A percentile compares a stretch with the other conserved stretches of the same genome.
Evolutionary conservation across 164 flowering plant species (phyloP).

Genomic region (Malania oleifera): DNA sequence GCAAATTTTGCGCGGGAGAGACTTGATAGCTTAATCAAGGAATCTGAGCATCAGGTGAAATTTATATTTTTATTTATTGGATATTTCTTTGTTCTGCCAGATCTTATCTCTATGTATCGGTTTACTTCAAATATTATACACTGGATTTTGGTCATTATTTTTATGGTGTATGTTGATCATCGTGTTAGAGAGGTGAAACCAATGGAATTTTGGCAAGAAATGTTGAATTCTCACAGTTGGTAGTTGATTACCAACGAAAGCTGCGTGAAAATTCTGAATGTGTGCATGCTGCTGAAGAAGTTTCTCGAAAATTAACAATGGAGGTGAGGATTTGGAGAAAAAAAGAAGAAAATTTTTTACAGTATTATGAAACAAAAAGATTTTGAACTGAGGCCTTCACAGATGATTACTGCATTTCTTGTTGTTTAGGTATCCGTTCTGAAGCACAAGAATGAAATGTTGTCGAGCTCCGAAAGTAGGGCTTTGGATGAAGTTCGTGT

Average conservation of each 20-base stretch:
- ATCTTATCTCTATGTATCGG: no score
- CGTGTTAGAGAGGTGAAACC: constrained; percentile 52
- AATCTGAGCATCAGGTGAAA: constrained; percentile 58
- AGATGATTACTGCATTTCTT: constrained; percentile 3
- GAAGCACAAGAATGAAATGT: constrained; percentile 72
- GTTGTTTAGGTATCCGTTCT: constrained; percentile 56
- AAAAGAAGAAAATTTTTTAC: no score
- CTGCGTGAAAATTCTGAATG: constrained; percentile 72
- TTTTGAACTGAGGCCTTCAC: no score
- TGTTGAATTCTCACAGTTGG: constrained; percentile 78
- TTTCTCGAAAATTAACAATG: constrained; percentile 65
- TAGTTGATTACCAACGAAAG: constrained; percentile 72
- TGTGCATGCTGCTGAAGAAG: constrained; percentile 58
- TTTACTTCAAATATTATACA: no score
- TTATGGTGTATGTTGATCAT: constrained; percentile 1
- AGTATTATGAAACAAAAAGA: no score
- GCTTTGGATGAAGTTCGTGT: constrained; percentile 79
- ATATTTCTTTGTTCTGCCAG: no score
- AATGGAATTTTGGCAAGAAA: constrained; percentile 64
- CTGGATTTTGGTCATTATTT: not conserved
- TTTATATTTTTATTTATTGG: not conserved
- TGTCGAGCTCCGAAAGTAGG: constrained; percentile 72
- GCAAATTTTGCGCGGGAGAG: constrained; percentile 56
- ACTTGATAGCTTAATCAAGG: constrained; percentile 55
- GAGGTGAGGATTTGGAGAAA: constrained; percentile 65